Conservation (phyloP, 129 eudicot genomes). For the Arctium lappa region DNA sequence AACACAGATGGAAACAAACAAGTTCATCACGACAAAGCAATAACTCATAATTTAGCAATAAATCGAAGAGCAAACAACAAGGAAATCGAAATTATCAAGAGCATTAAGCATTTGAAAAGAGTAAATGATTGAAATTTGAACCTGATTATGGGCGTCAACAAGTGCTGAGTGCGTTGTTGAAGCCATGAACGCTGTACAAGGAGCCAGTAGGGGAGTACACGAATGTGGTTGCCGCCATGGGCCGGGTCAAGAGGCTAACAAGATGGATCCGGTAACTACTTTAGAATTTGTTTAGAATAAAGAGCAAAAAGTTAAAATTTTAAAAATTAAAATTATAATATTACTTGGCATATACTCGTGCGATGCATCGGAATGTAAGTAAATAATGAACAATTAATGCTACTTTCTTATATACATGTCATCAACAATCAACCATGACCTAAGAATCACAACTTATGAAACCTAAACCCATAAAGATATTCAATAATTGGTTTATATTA, state of each 20-base stretch:
- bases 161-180: not conserved
- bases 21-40: not conserved
- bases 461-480: too few species aligned
- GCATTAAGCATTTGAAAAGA: not conserved
- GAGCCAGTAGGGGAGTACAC: not conserved
- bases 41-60: not conserved
- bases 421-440: too few species aligned
- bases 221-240: not conserved
- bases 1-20: not conserved
- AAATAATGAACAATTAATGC: too few species aligned
- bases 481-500: too few species aligned
- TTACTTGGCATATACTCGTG: too few species aligned
- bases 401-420: too few species aligned
- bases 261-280: too few species aligned
- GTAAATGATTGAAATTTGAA: not conserved
- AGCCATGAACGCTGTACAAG: not conserved
- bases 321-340: too few species aligned
- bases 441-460: too few species aligned
- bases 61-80: not conserved
- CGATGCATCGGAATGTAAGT: too few species aligned
- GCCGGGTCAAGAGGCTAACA: not conserved
- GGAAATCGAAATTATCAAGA: not conserved
- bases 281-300: too few species aligned
- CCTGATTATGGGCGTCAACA: not conserved
- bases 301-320: too few species aligned